Conservation (phyloP, 192 early-diverging fungal genomes). For the Phlyctochytrium planicorne region DNA sequence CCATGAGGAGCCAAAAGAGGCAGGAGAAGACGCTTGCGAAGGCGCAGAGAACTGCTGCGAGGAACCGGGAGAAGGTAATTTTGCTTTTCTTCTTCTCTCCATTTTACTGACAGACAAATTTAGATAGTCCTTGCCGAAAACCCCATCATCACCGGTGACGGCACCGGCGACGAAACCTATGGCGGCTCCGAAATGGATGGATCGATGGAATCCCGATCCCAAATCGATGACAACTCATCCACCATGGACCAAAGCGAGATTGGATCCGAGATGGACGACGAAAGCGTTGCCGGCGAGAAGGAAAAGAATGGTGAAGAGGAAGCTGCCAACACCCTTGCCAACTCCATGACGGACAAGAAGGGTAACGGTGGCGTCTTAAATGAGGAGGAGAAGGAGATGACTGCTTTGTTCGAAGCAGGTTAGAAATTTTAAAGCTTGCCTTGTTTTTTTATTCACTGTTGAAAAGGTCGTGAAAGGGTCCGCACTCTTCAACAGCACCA, state of each 20-base stretch:
- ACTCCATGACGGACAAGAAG: constrained; percentile 4
- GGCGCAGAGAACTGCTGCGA: constrained; percentile 11
- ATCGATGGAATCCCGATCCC: background rate
- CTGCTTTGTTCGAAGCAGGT: background rate
- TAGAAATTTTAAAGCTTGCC: background rate
- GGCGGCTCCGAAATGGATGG: background rate
- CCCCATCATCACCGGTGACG: constrained; percentile 20
- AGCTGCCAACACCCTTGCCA: background rate
- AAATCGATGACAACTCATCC: background rate
- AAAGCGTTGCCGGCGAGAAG: background rate
- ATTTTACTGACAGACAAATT: background rate
- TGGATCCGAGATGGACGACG: background rate
- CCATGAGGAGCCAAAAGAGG: constrained; percentile 15
- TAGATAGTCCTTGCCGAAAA: constrained; percentile 21
- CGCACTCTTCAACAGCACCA: constrained; percentile 10
- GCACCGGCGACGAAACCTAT: constrained; percentile 3
- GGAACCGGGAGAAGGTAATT: constrained; percentile 16
- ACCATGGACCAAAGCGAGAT: background rate
- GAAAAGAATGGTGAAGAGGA: background rate
- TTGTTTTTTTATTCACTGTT: no score
- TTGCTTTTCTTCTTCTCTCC: background rate
- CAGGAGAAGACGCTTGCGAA: constrained; percentile 13
- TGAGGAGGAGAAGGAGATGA: background rate
- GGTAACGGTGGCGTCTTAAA: background rate
- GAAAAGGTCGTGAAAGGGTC: constrained; percentile 21